Percentiles rank a stretch among this genome's conserved stretches.
Conservation (phyloP, 768 basidiomycete genomes). For the Mycena rosella region DNA sequence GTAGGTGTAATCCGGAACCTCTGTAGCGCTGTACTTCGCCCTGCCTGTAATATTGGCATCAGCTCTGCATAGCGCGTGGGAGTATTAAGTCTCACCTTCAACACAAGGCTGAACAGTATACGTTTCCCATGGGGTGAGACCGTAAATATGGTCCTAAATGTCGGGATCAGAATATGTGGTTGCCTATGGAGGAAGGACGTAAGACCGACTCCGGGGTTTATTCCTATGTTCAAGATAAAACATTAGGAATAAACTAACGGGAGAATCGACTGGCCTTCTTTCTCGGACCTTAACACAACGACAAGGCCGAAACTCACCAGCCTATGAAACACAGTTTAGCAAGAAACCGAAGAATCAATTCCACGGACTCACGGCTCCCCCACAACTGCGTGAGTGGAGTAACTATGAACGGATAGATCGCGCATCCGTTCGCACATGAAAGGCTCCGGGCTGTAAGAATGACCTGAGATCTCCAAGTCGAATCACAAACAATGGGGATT, state of each 20-base stretch:
- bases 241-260: neutral
- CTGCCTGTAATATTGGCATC: constrained; percentile 27
- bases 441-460: constrained; percentile 38
- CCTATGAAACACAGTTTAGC: constrained; percentile 9
- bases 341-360: neutral
- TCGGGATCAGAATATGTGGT: constrained; percentile 17
- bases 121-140: constrained; percentile 41
- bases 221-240: constrained; percentile 1
- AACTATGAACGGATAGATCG: constrained; percentile 34
- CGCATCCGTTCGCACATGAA: constrained; percentile 48
- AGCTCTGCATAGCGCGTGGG: neutral
- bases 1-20: constrained; percentile 36
- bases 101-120: constrained; percentile 40
- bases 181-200: neutral
- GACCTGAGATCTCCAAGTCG: neutral
- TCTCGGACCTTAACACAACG: constrained; percentile 50
- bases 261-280: constrained; percentile 28
- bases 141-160: constrained; percentile 48
- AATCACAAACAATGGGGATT: neutral
- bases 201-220: constrained; percentile 14
- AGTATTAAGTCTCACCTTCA: constrained; percentile 24
- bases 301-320: constrained; percentile 44
- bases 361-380: constrained; percentile 37
- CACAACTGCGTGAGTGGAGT: constrained; percentile 34
- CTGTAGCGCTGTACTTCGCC: constrained; percentile 29